Evolutionary conservation across 805 yeast species (phyloP).

Genomic region (Starmerella potacharoeniae): DNA sequence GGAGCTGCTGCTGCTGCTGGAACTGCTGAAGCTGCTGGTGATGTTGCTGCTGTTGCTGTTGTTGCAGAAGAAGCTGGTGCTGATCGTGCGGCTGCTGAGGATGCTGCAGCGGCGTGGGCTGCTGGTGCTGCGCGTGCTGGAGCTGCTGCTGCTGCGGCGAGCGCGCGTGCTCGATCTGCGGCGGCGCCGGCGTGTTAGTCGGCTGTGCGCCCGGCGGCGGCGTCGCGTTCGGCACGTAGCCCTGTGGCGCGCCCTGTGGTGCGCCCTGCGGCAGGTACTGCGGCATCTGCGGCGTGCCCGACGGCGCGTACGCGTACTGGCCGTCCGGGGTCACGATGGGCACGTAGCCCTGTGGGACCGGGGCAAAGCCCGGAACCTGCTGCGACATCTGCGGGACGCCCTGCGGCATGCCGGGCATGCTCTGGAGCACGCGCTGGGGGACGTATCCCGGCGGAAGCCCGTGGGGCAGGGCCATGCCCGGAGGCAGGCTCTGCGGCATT

Average conservation of each 20-base stretch:
- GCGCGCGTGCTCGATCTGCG: not conserved
- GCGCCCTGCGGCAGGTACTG: slow-evolving; percentile 1
- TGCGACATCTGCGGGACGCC: slow-evolving; percentile 6
- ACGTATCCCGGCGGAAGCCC: slow-evolving; percentile 4
- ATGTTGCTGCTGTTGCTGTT: slow-evolving; percentile 8
- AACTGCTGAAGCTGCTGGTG: slow-evolving; percentile 1
- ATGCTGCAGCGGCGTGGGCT: not conserved
- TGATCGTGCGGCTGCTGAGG: slow-evolving; percentile 15
- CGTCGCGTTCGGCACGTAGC: not conserved
- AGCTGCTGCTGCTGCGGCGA: slow-evolving; percentile 2
- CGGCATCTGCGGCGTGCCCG: slow-evolving; percentile 1
- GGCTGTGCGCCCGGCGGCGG: not conserved
- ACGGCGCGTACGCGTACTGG: not conserved
- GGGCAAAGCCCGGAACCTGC: not conserved
- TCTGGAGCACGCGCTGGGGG: slow-evolving; percentile 9
- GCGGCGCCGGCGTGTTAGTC: not conserved
- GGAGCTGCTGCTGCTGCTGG: slow-evolving; percentile 12
- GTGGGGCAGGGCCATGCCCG: slow-evolving; percentile 2
- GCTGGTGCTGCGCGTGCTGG: slow-evolving; percentile 6
- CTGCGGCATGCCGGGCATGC: slow-evolving; percentile 8
- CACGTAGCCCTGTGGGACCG: slow-evolving; percentile 1
- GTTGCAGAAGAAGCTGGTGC: not conserved
- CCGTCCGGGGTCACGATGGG: slow-evolving; percentile 2
- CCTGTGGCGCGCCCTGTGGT: not conserved
- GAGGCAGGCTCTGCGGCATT: slow-evolving; percentile 5